Evolutionary conservation across 257 asterid genomes (phyloP), one percentile per base, ranked within the genome.

Genomic region (Solanum piurae): DNA sequence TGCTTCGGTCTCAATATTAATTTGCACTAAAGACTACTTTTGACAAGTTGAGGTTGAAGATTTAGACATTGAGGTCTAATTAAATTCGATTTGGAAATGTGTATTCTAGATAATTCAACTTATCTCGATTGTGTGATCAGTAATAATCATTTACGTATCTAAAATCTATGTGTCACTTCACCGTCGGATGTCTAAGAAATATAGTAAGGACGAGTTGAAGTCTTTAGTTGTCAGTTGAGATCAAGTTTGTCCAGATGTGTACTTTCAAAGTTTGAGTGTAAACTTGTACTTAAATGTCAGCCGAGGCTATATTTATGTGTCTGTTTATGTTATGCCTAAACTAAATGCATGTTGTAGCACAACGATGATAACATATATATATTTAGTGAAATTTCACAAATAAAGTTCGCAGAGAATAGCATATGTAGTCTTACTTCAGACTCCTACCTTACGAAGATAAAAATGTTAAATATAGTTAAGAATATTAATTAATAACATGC

Each of bases 351-450:
- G 1, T 62, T 10, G 16, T 0, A n/a, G 3, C 14, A 62, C 7
- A n/a, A 62, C 3, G 6, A 62, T n/a, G 3, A 62, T 9, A 62
- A n/a, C 4, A 2, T 14, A 62, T n/a, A 1, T n/a, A 2, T 62
- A n/a, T 0, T 62, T 4, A n/a, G 7, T 0, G 0, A 62, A 10
- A 23, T n/a, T n/a, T 62, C 0, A 62, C 3, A n/a, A 62, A 0
- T 62, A 0, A 0, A 62, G 0, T 62, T 62, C 2, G 0, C 2
- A 10, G 1, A 62, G 1, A n/a, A 11, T 62, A 1, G 1, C 4
- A 5, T 62, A 1, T 5, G 6, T n/a, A 2, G 4, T 62, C 29
- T 62, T 62, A 62, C 13, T 11, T 7, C 1, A n/a, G 3, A 62
- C 27, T 11, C 4, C 8, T 2, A 0, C 7, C 13, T 23, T 62